phyloP scores from a whole-genome alignment of 1,284 basidiomycete genomes.

The Trametes polyzona region DNA sequence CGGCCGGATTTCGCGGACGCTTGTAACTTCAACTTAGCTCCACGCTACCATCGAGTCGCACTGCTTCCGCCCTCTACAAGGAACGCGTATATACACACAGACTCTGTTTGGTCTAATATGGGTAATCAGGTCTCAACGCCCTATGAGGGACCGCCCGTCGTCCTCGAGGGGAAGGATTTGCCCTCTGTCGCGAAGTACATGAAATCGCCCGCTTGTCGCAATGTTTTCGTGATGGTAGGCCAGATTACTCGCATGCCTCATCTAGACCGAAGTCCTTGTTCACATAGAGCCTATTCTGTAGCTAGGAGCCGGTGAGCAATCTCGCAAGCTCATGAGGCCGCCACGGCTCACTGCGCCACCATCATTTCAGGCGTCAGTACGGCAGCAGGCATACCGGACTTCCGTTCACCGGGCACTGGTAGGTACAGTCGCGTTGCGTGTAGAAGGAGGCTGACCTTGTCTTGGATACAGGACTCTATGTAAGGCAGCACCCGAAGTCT shows the following conservation, averaged over 20 bases:
- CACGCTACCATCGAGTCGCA: no score
- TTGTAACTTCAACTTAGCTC: no score
- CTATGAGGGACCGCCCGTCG: slow-evolving; percentile 30
- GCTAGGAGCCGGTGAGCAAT: slow-evolving; percentile 62
- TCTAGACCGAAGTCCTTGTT: slow-evolving; percentile 8
- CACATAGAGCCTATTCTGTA: no score
- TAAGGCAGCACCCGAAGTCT: slow-evolving; percentile 30
- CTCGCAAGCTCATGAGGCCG: slow-evolving; percentile 3
- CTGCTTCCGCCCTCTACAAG: no score
- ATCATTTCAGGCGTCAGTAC: slow-evolving; percentile 68
- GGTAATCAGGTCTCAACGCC: slow-evolving; percentile 26
- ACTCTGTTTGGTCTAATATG: no score
- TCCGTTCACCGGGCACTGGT: slow-evolving; percentile 79
- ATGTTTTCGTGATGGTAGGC: slow-evolving; percentile 71
- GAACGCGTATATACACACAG: no score
- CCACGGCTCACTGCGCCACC: no score
- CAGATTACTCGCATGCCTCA: not conserved
- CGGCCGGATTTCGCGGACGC: no score
- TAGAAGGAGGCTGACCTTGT: not conserved
- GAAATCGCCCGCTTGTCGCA: slow-evolving; percentile 64
- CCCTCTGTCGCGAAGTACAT: slow-evolving; percentile 67
- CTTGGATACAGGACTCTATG: slow-evolving; percentile 54
- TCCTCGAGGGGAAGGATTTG: slow-evolving; percentile 43
- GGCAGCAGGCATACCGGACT: slow-evolving; percentile 81
- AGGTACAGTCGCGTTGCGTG: slow-evolving; percentile 25